These are phyloP conservation scores for Suhomyces tanzawaensis DNA, from an alignment of 805 yeast genomes.

Conservation along the genomic window DNA sequence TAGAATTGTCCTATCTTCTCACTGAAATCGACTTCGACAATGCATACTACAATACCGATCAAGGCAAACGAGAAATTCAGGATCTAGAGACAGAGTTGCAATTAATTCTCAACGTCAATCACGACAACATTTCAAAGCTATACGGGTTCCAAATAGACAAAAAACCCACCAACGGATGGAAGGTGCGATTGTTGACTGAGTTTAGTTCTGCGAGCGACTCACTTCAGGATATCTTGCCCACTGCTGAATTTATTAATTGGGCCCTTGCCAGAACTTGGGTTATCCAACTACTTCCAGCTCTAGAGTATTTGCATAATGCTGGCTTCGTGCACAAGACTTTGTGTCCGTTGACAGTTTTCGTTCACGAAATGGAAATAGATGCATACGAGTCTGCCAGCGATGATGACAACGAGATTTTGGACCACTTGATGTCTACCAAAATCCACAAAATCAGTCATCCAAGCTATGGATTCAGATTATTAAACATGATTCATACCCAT, in stretches of 20 bases:
- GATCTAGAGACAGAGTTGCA: slow-evolving; percentile 76
- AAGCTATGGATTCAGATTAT: slow-evolving; percentile 41
- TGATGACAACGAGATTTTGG: background rate
- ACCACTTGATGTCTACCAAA: slow-evolving; percentile 44
- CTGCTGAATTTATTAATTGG: slow-evolving; percentile 65
- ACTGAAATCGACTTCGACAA: slow-evolving; percentile 70
- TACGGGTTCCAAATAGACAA: slow-evolving; percentile 74
- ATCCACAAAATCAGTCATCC: slow-evolving; percentile 59
- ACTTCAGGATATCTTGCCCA: slow-evolving; percentile 61
- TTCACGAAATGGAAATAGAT: slow-evolving; percentile 18
- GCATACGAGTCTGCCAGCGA: slow-evolving; percentile 1
- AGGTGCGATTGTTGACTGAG: slow-evolving; percentile 65
- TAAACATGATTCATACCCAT: slow-evolving; percentile 25
- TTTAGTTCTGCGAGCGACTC: slow-evolving; percentile 52
- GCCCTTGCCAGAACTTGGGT: slow-evolving; percentile 86
- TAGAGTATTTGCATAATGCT: slow-evolving; percentile 80
- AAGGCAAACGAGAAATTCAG: slow-evolving; percentile 72
- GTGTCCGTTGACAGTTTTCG: slow-evolving; percentile 51
- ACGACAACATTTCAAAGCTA: slow-evolving; percentile 64
- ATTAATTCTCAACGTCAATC: slow-evolving; percentile 51
- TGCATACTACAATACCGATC: slow-evolving; percentile 64
- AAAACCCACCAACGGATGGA: slow-evolving; percentile 50
- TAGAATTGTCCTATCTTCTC: slow-evolving; percentile 54
- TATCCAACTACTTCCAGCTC: slow-evolving; percentile 77
- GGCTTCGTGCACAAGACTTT: slow-evolving; percentile 77